Conservation (phyloP, 345 rosid species). For the Eucalyptus regnans region DNA sequence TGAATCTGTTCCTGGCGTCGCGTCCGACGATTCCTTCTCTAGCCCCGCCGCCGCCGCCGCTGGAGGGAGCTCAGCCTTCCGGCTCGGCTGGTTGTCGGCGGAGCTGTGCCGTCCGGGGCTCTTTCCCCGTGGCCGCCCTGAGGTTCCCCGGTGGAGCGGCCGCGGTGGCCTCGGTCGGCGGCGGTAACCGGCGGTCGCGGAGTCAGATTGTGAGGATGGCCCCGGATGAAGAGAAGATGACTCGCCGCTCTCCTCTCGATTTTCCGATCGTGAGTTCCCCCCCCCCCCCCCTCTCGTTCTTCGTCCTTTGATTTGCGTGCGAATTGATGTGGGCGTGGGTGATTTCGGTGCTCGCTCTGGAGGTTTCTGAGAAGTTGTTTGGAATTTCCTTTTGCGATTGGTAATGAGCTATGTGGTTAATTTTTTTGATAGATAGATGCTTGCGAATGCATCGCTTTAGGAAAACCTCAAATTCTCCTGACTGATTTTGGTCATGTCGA, state of each 20-base stretch:
- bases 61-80: neutral
- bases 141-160: neutral
- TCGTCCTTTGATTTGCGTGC: neutral
- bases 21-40: neutral
- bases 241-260: slow-evolving; percentile 35
- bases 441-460: neutral
- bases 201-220: slow-evolving; percentile 27
- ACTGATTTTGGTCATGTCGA: neutral
- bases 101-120: neutral
- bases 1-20: neutral
- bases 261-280: slow-evolving; percentile 6
- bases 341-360: neutral
- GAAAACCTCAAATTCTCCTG: neutral
- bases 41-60: neutral
- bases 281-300: neutral
- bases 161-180: neutral
- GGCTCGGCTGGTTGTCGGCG: neutral
- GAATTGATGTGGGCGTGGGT: neutral
- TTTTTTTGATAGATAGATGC: neutral
- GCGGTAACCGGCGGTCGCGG: neutral
- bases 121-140: neutral
- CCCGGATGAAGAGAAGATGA: slow-evolving; percentile 28
- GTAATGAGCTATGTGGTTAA: neutral
- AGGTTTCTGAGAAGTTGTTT: neutral
- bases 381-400: neutral